A percentile compares a stretch with the other conserved stretches of the same genome.
These are phyloP conservation scores for Scenedesmus sp. DNA, from an alignment of 163 green algal genomes.

Conservation along the genomic window DNA sequence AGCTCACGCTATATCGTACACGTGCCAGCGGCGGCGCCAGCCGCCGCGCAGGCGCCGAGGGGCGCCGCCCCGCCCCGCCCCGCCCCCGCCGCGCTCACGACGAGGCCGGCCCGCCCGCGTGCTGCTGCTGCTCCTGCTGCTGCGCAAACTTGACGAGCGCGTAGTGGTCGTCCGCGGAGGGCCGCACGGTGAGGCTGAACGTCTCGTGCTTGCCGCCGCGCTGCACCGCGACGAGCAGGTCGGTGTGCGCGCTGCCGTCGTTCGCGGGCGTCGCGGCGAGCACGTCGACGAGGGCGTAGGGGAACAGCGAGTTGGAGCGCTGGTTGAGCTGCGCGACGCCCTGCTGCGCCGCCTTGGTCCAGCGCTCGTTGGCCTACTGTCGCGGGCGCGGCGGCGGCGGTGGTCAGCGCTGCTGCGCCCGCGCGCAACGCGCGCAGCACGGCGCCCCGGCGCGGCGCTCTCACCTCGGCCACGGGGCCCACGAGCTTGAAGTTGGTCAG, in stretches of 20 bases:
- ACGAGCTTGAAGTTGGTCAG: slow-evolving; percentile 37
- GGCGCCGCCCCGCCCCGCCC: too few relatives aligned
- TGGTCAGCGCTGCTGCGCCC: too few relatives aligned
- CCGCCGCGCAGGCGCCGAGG: too few relatives aligned
- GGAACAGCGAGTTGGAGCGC: slow-evolving; percentile 47
- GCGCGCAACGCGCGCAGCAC: neutral
- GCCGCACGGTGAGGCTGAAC: slow-evolving; percentile 23
- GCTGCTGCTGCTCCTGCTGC: too few relatives aligned
- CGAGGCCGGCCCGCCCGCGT: too few relatives aligned
- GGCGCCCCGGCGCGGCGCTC: neutral
- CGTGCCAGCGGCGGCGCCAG: neutral
- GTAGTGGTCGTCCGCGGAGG: slow-evolving; percentile 27
- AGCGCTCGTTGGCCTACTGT: slow-evolving; percentile 26
- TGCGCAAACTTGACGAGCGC: slow-evolving; percentile 28
- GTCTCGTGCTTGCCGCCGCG: slow-evolving; percentile 43
- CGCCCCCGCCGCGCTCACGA: too few relatives aligned
- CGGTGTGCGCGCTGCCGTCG: neutral
- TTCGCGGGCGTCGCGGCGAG: slow-evolving; percentile 1
- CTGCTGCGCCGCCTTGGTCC: slow-evolving; percentile 22
- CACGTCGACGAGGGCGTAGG: slow-evolving; percentile 37
- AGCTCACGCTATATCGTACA: too few relatives aligned
- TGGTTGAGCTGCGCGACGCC: slow-evolving; percentile 35
- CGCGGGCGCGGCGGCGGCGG: neutral
- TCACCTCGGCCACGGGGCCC: slow-evolving; percentile 32
- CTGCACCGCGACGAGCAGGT: slow-evolving; percentile 24